phyloP scores from a whole-genome alignment of 768 basidiomycete genomes.

The Myochromella boudieri region DNA sequence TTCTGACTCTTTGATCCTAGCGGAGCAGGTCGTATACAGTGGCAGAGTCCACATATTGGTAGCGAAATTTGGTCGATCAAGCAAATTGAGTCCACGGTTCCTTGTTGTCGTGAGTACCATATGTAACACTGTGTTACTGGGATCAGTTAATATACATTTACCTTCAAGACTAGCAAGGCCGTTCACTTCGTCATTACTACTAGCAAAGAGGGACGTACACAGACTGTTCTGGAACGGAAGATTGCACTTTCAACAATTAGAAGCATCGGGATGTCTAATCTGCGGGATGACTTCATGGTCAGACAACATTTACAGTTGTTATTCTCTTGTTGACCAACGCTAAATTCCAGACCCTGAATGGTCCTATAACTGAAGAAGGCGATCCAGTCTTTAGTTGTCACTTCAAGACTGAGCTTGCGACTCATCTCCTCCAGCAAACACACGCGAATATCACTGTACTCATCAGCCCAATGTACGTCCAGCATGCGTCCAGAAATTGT shows the following conservation, averaged over 20 bases:
- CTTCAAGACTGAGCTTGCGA: constrained; percentile 94
- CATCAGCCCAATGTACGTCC: constrained; percentile 76
- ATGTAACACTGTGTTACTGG: neutral
- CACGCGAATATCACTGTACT: constrained; percentile 71
- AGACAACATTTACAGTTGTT: constrained; percentile 16
- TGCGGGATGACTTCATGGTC: constrained; percentile 96
- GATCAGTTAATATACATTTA: neutral
- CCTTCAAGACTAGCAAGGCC: constrained; percentile 75
- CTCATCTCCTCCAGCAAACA: constrained; percentile 79
- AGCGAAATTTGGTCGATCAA: constrained; percentile 82
- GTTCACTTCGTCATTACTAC: constrained; percentile 72
- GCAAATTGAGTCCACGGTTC: constrained; percentile 89
- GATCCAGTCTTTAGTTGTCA: constrained; percentile 89
- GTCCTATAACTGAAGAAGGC: constrained; percentile 82
- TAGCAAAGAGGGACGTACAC: constrained; percentile 57
- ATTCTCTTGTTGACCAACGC: constrained; percentile 1
- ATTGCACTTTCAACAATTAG: constrained; percentile 87
- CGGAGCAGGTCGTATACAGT: constrained; percentile 84
- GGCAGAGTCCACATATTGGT: constrained; percentile 79
- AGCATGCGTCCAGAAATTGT: neutral
- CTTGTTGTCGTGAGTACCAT: constrained; percentile 74
- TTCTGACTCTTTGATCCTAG: constrained; percentile 29
- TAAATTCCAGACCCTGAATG: constrained; percentile 61
- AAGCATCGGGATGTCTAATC: constrained; percentile 80
- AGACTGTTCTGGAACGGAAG: constrained; percentile 77